A percentile compares a stretch with the other conserved stretches of the same genome.
Evolutionary conservation across 192 early-diverging fungal genomes (phyloP).

Genomic region (Physocladia obscura): DNA sequence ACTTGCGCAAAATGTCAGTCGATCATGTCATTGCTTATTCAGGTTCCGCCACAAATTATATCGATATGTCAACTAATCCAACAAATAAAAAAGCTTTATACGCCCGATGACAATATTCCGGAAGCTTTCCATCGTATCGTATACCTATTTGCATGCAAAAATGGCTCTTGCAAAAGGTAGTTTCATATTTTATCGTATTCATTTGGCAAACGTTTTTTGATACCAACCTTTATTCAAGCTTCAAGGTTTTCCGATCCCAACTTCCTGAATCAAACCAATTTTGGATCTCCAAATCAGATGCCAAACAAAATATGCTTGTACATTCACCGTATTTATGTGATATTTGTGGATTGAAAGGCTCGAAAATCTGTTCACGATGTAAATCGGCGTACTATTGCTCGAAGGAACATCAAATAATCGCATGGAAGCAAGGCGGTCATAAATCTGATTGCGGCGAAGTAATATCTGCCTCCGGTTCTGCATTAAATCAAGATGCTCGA

Average conservation of each 20-base stretch:
- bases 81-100: slow-evolving; percentile 65
- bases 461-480: too few species aligned
- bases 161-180: slow-evolving; percentile 70
- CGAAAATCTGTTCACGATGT: slow-evolving; percentile 79
- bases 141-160: slow-evolving; percentile 91
- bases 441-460: slow-evolving; percentile 32
- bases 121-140: slow-evolving; percentile 89
- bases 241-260: slow-evolving; percentile 80
- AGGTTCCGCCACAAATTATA: slow-evolving; percentile 60
- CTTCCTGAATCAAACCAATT: slow-evolving; percentile 71
- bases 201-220: background rate
- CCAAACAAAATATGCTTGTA: background rate
- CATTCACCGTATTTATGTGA: slow-evolving; percentile 14
- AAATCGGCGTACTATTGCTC: slow-evolving; percentile 74
- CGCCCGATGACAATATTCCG: slow-evolving; percentile 82
- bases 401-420: slow-evolving; percentile 75
- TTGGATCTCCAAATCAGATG: slow-evolving; percentile 37
- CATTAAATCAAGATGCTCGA: background rate
- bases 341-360: slow-evolving; percentile 37
- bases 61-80: background rate
- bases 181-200: background rate
- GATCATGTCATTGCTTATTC: slow-evolving; percentile 76
- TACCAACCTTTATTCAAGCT: too few species aligned
- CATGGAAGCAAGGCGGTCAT: slow-evolving; percentile 80
- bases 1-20: slow-evolving; percentile 71